Conservation (phyloP, 305 asterid genomes). For the Plantago rigida region DNA sequence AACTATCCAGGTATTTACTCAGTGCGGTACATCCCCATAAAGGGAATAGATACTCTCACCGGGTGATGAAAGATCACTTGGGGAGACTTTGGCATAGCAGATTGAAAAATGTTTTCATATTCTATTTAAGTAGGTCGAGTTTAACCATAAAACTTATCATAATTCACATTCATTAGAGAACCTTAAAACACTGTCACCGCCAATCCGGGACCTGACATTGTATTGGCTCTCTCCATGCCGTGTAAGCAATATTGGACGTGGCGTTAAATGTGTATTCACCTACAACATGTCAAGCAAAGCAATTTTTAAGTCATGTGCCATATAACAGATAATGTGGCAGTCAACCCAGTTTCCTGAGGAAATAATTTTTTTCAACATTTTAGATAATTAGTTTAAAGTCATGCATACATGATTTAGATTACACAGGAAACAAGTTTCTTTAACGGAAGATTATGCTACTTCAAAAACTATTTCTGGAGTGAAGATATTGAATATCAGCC, state of each 20-base stretch:
- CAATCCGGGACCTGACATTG: slow-evolving; percentile 95
- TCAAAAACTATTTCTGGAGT: background rate
- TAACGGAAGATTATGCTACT: background rate
- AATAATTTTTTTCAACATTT: background rate
- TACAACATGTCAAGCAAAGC: slow-evolving; percentile 29
- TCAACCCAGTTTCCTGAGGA: background rate
- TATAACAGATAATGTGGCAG: slow-evolving; percentile 1
- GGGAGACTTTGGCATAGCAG: background rate
- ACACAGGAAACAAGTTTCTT: slow-evolving; percentile 1
- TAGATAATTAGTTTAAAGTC: background rate
- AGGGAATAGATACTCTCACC: background rate
- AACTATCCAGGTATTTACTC: background rate
- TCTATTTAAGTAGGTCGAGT: slow-evolving; percentile 3
- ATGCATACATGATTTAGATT: background rate
- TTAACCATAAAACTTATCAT: background rate
- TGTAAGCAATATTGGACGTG: slow-evolving; percentile 94
- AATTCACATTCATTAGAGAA: slow-evolving; percentile 22
- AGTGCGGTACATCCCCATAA: no score
- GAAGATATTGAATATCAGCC: background rate
- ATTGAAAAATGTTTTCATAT: slow-evolving; percentile 8
- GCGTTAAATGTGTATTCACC: slow-evolving; percentile 97
- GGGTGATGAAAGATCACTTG: background rate
- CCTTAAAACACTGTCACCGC: slow-evolving; percentile 94
- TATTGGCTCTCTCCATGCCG: slow-evolving; percentile 96
- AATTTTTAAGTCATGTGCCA: slow-evolving; percentile 21